A percentile compares a stretch with the other conserved stretches of the same genome.
Conservation (phyloP, 495 filamentous ascomycete genomes). For the Friedmanniomyces simplex region DNA sequence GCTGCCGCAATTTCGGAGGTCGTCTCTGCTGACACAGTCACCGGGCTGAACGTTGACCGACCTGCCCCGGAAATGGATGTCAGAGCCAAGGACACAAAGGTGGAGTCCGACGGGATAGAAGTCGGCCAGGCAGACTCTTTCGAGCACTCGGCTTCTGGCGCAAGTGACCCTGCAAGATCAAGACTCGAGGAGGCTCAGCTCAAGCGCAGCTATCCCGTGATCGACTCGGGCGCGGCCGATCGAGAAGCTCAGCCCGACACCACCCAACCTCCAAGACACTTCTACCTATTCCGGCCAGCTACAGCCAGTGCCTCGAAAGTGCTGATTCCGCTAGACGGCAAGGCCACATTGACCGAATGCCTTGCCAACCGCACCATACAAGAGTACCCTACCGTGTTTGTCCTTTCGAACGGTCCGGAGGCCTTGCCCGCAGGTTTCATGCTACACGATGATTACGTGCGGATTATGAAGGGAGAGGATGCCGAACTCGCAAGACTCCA, state of each 20-base stretch:
- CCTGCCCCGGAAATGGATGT: not conserved
- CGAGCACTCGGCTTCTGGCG: too few relatives aligned
- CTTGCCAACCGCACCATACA: constrained; percentile 55
- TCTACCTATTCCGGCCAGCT: constrained; percentile 60
- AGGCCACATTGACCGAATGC: constrained; percentile 39
- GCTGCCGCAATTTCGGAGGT: not conserved
- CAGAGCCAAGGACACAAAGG: too few relatives aligned
- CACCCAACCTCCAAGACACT: constrained; percentile 31
- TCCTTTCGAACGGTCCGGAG: constrained; percentile 36
- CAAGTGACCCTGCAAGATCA: too few relatives aligned
- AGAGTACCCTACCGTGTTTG: constrained; percentile 79
- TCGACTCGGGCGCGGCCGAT: not conserved
- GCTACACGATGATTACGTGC: constrained; percentile 24
- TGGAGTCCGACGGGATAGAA: too few relatives aligned
- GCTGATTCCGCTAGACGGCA: constrained; percentile 47
- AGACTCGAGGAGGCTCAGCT: not conserved
- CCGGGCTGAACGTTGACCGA: not conserved
- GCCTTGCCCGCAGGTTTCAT: constrained; percentile 27
- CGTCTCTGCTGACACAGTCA: not conserved
- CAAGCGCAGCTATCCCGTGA: not conserved
- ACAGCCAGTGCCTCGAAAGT: constrained; percentile 41
- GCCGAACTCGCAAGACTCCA: not conserved
- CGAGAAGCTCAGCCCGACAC: not conserved
- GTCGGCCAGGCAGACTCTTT: too few relatives aligned
- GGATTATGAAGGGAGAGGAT: not conserved